Evolutionary conservation across 2,329 filamentous ascomycete species (phyloP).

Genomic region (Scytalidium lignicola): DNA sequence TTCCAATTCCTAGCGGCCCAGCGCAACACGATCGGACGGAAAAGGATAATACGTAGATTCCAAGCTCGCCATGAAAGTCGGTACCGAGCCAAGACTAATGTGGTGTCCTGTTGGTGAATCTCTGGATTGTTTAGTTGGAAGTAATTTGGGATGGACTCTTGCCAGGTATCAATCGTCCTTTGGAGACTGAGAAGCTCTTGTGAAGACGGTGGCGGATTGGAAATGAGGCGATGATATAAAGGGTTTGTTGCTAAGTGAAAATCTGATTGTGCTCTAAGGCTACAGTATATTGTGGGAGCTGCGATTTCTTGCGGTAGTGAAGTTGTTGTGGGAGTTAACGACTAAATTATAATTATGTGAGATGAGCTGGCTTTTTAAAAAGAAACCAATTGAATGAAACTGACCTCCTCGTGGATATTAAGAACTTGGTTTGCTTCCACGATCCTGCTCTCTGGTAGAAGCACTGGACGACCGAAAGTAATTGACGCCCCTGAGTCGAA

Average conservation of each 20-base stretch:
- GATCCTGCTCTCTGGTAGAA: constrained; percentile 10
- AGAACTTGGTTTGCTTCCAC: constrained; percentile 12
- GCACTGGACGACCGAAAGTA: constrained; percentile 36
- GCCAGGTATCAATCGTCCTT: constrained; percentile 37
- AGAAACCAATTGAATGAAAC: neutral
- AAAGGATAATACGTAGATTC: constrained; percentile 38
- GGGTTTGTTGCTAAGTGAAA: constrained; percentile 39
- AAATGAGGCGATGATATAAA: constrained; percentile 39
- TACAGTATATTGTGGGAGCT: constrained; percentile 37
- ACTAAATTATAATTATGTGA: constrained; percentile 13
- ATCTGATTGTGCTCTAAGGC: constrained; percentile 34
- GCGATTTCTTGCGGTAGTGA: constrained; percentile 31
- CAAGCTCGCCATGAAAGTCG: constrained; percentile 36
- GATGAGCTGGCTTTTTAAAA: neutral
- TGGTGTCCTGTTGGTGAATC: constrained; percentile 30
- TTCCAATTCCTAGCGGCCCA: constrained; percentile 25
- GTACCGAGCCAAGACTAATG: constrained; percentile 31
- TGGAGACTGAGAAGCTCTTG: constrained; percentile 35
- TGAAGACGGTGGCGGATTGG: constrained; percentile 33
- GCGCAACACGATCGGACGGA: constrained; percentile 35
- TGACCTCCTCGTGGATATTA: constrained; percentile 15
- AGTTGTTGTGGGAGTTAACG: constrained; percentile 31
- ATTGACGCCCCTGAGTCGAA: constrained; percentile 41
- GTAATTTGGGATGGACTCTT: constrained; percentile 34
- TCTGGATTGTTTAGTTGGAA: constrained; percentile 29